Evolutionary conservation across 441 rosid species (phyloP).

Genomic region (Breynia disticha): DNA sequence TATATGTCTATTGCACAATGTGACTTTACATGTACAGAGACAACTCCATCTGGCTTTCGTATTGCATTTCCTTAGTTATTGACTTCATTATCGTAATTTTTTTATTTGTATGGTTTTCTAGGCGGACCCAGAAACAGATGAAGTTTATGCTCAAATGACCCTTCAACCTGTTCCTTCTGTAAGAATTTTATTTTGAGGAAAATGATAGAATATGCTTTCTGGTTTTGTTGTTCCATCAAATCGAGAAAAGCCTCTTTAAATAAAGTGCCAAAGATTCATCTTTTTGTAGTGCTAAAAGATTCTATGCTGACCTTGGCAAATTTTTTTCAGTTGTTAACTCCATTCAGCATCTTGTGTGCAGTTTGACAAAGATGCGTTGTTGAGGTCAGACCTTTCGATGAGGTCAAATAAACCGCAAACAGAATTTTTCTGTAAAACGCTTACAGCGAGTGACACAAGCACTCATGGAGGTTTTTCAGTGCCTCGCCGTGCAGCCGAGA

Average conservation of each 20-base stretch:
- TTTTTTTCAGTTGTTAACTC: constrained; percentile 13
- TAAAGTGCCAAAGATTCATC: constrained; percentile 1
- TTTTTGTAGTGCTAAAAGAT: constrained; percentile 1
- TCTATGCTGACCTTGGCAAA: constrained; percentile 5
- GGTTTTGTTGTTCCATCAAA: constrained; percentile 12
- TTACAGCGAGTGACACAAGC: constrained; percentile 96
- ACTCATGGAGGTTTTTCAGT: constrained; percentile 98
- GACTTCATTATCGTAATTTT: neutral
- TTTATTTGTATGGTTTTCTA: constrained; percentile 13
- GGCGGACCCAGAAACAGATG: constrained; percentile 98
- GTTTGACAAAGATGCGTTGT: constrained; percentile 79
- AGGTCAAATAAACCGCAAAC: constrained; percentile 59
- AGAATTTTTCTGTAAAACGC: constrained; percentile 92
- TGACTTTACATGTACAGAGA: constrained; percentile 64
- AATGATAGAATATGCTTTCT: constrained; percentile 10
- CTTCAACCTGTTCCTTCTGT: constrained; percentile 83
- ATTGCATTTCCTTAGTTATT: neutral
- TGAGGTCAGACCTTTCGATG: constrained; percentile 78
- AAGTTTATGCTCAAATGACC: constrained; percentile 96
- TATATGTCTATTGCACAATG: constrained; percentile 72
- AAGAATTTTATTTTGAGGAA: constrained; percentile 17
- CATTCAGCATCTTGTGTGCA: constrained; percentile 31
- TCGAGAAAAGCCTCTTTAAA: constrained; percentile 6
- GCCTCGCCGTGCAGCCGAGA: constrained; percentile 95
- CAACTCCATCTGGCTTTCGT: constrained; percentile 4